Evolutionary conservation across 192 early-diverging fungal species (phyloP).

Genomic region (Coemansia sp.): DNA sequence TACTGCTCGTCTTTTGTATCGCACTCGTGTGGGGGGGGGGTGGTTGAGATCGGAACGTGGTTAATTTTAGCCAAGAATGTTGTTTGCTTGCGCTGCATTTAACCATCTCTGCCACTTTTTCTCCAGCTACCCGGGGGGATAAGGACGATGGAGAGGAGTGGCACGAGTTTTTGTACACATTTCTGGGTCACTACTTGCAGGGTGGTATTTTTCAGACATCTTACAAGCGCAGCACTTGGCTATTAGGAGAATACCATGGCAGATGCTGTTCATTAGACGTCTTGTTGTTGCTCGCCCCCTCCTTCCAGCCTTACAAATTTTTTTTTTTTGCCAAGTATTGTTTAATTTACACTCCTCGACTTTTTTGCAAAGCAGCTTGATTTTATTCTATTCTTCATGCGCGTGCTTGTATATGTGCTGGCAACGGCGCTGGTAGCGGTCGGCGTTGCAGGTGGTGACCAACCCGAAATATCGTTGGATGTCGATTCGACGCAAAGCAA

Average conservation of each 20-base stretch:
- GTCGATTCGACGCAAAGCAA: background rate
- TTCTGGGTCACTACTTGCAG: conserved; percentile 2
- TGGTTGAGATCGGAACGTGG: background rate
- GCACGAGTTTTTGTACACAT: background rate
- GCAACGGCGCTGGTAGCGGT: conserved; percentile 6
- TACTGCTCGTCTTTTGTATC: background rate
- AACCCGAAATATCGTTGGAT: background rate
- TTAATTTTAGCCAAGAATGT: conserved; percentile 14
- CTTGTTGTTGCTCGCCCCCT: background rate
- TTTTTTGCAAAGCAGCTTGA: background rate
- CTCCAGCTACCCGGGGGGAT: background rate
- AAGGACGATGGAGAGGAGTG: background rate
- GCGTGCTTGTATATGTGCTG: conserved; percentile 14
- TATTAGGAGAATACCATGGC: background rate
- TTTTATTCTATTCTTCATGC: background rate
- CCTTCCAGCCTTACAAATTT: background rate
- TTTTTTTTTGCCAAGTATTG: background rate
- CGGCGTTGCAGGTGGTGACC: background rate
- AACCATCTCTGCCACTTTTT: background rate
- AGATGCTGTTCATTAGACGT: background rate
- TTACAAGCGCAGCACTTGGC: background rate
- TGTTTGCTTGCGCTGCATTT: conserved; percentile 11
- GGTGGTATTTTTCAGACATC: conserved; percentile 13
- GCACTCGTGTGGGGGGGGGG: background rate
- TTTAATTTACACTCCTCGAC: background rate